phyloP scores from a whole-genome alignment of 148 eudicot species.

The Arctostaphylos glauca region DNA sequence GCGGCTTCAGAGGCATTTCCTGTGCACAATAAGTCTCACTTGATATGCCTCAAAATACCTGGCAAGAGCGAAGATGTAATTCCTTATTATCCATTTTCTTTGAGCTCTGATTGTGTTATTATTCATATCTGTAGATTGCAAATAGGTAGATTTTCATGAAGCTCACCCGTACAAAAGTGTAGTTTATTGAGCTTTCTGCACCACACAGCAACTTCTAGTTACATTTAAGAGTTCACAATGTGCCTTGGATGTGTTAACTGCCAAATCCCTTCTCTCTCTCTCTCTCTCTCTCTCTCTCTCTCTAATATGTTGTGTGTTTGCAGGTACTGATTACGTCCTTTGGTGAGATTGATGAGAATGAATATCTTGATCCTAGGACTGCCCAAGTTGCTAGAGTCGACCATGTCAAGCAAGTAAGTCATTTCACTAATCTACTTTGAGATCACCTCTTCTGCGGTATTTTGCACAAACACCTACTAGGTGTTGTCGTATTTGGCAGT shows the following conservation, averaged over 20 bases:
- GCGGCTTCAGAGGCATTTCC: conserved; percentile 88
- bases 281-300: conserved; percentile 5
- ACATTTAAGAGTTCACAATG: background rate
- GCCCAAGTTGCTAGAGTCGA: conserved; percentile 86
- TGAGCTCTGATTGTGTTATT: conserved; percentile 3
- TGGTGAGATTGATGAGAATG: conserved; percentile 64
- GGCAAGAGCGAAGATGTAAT: conserved; percentile 78
- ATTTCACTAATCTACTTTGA: background rate
- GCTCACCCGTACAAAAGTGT: background rate
- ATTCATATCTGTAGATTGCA: background rate
- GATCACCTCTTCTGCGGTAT: background rate
- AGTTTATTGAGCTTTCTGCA: background rate
- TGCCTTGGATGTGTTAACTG: background rate
- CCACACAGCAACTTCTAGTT: background rate
- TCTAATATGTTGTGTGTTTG: background rate
- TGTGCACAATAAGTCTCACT: conserved; percentile 71
- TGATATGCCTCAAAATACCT: conserved; percentile 75
- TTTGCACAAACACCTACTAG: background rate
- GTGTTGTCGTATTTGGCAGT: background rate
- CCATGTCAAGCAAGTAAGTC: conserved; percentile 82
- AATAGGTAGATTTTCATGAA: background rate
- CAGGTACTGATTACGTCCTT: conserved; percentile 76
- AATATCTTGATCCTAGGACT: conserved; percentile 89
- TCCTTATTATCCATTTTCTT: background rate
- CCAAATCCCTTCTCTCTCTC: background rate